Evolutionary conservation across 805 yeast species (phyloP).

Genomic region (Wickerhamomyces chambardii): DNA sequence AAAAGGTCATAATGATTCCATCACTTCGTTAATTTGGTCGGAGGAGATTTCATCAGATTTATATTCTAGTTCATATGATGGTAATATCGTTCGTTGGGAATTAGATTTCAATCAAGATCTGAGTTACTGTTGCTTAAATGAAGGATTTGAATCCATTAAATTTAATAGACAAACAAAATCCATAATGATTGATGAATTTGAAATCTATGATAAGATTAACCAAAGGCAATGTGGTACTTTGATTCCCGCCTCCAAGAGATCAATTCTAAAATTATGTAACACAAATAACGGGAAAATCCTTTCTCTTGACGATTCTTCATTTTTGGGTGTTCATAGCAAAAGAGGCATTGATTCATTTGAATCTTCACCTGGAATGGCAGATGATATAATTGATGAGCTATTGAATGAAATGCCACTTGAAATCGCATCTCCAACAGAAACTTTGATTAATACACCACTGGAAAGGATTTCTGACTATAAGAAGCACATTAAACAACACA

Average conservation of each 20-base stretch:
- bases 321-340: slow-evolving; percentile 44
- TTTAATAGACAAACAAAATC: slow-evolving; percentile 24
- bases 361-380: slow-evolving; percentile 13
- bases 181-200: slow-evolving; percentile 12
- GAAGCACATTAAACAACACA: slow-evolving; percentile 1
- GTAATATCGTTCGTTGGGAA: slow-evolving; percentile 66
- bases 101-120: slow-evolving; percentile 23
- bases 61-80: slow-evolving; percentile 56
- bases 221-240: slow-evolving; percentile 52
- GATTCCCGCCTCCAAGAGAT: slow-evolving; percentile 50
- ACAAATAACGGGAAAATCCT: slow-evolving; percentile 30
- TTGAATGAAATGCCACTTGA: slow-evolving; percentile 7
- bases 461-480: too few relatives aligned
- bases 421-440: background rate
- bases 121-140: slow-evolving; percentile 33
- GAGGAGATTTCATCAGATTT: slow-evolving; percentile 36
- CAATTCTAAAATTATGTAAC: slow-evolving; percentile 36
- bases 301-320: slow-evolving; percentile 45
- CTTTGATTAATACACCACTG: too few relatives aligned
- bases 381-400: slow-evolving; percentile 13
- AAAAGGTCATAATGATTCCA: slow-evolving; percentile 43
- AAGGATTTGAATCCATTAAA: slow-evolving; percentile 33
- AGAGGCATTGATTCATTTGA: slow-evolving; percentile 14
- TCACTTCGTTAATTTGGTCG: slow-evolving; percentile 57
- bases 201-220: slow-evolving; percentile 21